Evolutionary conservation across 768 basidiomycete genomes (phyloP).

Genomic region (Mycena epipterygia): DNA sequence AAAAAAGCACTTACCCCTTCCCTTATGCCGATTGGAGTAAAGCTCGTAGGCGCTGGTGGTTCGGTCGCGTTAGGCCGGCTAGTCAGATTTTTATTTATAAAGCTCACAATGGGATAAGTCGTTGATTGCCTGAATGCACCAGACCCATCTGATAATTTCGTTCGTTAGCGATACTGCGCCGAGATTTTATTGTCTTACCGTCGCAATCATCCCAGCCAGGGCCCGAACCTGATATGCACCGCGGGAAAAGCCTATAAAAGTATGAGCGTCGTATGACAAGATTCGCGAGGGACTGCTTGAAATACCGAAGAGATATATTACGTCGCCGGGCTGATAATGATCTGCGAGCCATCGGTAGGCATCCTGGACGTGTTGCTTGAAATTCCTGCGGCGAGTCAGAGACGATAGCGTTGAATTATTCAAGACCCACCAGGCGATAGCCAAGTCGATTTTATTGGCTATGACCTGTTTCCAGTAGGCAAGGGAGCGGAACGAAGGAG

Average conservation of each 20-base stretch:
- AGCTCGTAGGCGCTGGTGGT: slow-evolving; percentile 18
- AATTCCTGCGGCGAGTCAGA: not conserved
- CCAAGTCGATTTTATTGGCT: slow-evolving; percentile 3
- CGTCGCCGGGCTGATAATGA: slow-evolving; percentile 10
- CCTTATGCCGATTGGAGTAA: slow-evolving; percentile 4
- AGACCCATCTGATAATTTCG: not conserved
- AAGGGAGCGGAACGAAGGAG: not conserved
- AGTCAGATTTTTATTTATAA: not conserved
- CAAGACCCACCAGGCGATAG: slow-evolving; percentile 2
- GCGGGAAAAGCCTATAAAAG: slow-evolving; percentile 8
- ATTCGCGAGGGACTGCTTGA: not conserved
- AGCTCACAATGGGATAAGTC: not conserved
- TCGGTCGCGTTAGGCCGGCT: not conserved
- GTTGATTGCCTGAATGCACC: not conserved
- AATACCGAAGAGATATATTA: slow-evolving; percentile 17
- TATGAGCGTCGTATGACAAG: too few relatives aligned
- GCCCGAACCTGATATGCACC: slow-evolving; percentile 17
- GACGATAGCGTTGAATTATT: not conserved
- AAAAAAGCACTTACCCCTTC: not conserved
- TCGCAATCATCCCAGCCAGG: slow-evolving; percentile 15
- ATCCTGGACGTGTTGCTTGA: not conserved
- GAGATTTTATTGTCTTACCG: not conserved
- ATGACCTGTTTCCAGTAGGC: not conserved
- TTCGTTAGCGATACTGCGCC: too few relatives aligned
- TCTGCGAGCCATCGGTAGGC: slow-evolving; percentile 14